Conservation (phyloP, 2,329 filamentous ascomycete species). For the Cercospora beticola region DNA sequence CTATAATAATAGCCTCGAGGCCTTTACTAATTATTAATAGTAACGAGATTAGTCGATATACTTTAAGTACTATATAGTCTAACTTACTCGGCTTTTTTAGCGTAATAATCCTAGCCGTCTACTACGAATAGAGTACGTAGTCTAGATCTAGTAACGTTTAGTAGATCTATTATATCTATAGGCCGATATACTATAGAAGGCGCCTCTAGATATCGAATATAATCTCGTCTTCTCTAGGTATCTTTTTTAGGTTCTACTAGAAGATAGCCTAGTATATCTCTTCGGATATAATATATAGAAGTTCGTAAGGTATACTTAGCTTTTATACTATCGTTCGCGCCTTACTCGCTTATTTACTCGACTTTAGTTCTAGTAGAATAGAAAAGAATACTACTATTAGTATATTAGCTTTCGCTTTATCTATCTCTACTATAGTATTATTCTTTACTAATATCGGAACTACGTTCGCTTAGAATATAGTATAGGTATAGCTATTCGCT, state of each 20-base stretch:
- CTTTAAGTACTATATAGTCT: constrained; percentile 32
- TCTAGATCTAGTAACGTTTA: not conserved
- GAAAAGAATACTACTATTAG: not conserved
- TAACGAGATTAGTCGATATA: constrained; percentile 34
- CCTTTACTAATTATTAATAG: constrained; percentile 36
- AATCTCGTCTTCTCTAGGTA: not conserved
- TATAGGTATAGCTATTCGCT: not conserved
- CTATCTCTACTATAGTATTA: not conserved
- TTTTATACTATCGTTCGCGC: not conserved
- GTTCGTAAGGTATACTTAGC: not conserved
- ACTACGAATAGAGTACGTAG: not conserved
- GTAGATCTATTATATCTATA: not conserved
- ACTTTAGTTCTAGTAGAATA: not conserved
- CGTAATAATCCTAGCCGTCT: not conserved
- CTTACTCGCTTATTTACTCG: not conserved
- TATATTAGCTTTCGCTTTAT: not conserved
- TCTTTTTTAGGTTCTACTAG: not conserved
- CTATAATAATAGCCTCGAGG: constrained; percentile 33
- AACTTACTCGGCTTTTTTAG: not conserved
- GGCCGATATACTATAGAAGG: not conserved
- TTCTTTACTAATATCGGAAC: not conserved
- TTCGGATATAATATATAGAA: not conserved
- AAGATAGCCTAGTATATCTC: not conserved
- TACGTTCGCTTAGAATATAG: not conserved
- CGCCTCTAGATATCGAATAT: not conserved